A percentile compares a stretch with the other conserved stretches of the same genome.
These are phyloP conservation scores for Scleroderma citrinum DNA, from an alignment of 768 basidiomycete species.

Conservation along the genomic window DNA sequence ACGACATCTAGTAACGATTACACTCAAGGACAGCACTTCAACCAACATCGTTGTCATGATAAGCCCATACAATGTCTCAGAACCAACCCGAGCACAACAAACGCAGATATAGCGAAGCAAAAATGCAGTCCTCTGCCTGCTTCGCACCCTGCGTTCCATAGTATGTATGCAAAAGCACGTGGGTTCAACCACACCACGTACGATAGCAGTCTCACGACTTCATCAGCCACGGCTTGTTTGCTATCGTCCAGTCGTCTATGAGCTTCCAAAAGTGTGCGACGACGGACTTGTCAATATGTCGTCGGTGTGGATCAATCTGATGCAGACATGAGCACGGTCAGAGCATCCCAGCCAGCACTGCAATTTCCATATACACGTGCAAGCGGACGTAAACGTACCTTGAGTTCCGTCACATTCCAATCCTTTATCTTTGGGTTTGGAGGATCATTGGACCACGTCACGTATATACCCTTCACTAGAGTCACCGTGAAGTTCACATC, in stretches of 20 bases:
- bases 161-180: too few relatives aligned
- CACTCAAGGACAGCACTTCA: too few relatives aligned
- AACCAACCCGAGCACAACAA: too few relatives aligned
- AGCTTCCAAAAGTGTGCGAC: constrained; percentile 96
- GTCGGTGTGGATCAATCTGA: constrained; percentile 83
- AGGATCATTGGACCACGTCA: constrained; percentile 92
- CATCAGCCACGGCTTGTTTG: constrained; percentile 76
- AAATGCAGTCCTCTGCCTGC: too few relatives aligned
- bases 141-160: too few relatives aligned
- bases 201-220: constrained; percentile 24
- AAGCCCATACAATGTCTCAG: not conserved
- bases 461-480: constrained; percentile 90
- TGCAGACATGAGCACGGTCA: not conserved
- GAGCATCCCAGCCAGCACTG: not conserved
- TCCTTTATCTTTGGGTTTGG: constrained; percentile 85
- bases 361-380: not conserved
- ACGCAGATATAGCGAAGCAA: too few relatives aligned
- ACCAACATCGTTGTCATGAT: too few relatives aligned
- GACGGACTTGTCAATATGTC: constrained; percentile 91
- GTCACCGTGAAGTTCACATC: constrained; percentile 23
- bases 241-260: constrained; percentile 77
- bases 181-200: too few relatives aligned
- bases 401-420: constrained; percentile 96
- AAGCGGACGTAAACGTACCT: constrained; percentile 41
- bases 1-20: too few relatives aligned